Evolutionary conservation across 2,329 filamentous ascomycete species (phyloP).

Genomic region (Aspergillus intermedius): DNA sequence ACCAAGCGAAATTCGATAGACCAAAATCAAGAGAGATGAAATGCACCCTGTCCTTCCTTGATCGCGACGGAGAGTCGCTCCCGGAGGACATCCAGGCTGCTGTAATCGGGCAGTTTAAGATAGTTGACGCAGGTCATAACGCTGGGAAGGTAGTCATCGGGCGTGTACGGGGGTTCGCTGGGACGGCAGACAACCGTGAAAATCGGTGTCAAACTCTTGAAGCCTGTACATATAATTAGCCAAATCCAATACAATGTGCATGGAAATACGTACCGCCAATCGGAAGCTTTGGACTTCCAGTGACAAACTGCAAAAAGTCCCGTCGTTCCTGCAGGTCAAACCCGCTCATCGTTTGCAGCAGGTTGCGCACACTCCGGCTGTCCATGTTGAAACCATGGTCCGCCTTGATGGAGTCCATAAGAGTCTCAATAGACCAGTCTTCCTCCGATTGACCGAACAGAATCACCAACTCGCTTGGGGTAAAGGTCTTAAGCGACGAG

Average conservation of each 20-base stretch:
- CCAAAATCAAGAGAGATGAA: conserved; percentile 72
- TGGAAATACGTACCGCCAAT: conserved; percentile 70
- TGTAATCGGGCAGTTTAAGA: conserved; percentile 94
- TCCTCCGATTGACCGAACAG: conserved; percentile 89
- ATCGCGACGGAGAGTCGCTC: conserved; percentile 78
- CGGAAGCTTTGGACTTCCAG: conserved; percentile 92
- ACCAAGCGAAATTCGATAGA: not conserved
- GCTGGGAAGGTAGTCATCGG: conserved; percentile 96
- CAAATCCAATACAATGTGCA: not conserved
- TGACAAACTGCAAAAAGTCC: conserved; percentile 96
- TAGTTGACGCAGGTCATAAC: conserved; percentile 99
- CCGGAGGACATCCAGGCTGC: conserved; percentile 65
- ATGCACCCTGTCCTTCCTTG: conserved; percentile 92
- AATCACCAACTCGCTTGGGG: conserved; percentile 88
- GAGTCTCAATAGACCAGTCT: conserved; percentile 94
- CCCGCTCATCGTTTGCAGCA: conserved; percentile 92
- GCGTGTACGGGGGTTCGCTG: conserved; percentile 86
- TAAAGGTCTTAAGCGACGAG: conserved; percentile 84
- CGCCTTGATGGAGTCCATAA: conserved; percentile 97
- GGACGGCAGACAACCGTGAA: conserved; percentile 99
- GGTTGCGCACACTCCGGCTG: conserved; percentile 86
- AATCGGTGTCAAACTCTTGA: conserved; percentile 94
- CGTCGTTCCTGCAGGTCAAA: conserved; percentile 67
- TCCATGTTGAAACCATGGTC: conserved; percentile 99
- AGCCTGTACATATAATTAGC: conserved; percentile 53